Percentiles rank a stretch among this genome's conserved stretches.
These are phyloP conservation scores for Pyronema omphalodes DNA, from an alignment of 495 filamentous ascomycete genomes.

Conservation along the genomic window DNA sequence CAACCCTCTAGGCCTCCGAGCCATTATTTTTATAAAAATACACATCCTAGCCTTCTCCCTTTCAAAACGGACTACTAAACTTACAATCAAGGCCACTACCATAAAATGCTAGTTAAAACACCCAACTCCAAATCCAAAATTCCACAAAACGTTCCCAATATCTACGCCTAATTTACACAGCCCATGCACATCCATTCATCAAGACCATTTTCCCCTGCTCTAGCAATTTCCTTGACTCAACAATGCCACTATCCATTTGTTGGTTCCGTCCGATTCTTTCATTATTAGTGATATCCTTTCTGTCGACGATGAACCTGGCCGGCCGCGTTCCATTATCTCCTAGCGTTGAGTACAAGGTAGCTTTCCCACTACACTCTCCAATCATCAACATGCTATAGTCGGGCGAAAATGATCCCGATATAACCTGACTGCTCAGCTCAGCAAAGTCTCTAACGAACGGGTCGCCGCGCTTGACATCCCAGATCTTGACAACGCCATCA, in stretches of 20 bases:
- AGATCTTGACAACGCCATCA: constrained; percentile 70
- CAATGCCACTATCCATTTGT: constrained; percentile 2
- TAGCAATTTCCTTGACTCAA: constrained; percentile 7
- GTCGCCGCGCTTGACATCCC: constrained; percentile 53
- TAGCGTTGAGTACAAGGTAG: constrained; percentile 12
- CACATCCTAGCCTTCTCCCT: too few species aligned
- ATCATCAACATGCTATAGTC: constrained; percentile 15
- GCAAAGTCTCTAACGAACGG: constrained; percentile 44
- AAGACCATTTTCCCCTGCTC: constrained; percentile 6
- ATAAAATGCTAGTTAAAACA: too few species aligned
- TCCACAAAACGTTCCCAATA: neutral
- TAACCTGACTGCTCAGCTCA: constrained; percentile 32
- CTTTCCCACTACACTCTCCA: constrained; percentile 15
- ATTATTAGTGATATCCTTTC: constrained; percentile 3
- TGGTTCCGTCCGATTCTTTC: neutral
- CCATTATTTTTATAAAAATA: too few species aligned
- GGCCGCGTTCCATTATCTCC: constrained; percentile 5
- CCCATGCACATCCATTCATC: constrained; percentile 8
- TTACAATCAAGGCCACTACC: too few species aligned
- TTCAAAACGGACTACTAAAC: too few species aligned
- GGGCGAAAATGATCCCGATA: constrained; percentile 24
- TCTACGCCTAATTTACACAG: too few species aligned
- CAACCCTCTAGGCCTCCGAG: too few species aligned
- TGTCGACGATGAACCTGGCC: constrained; percentile 6
- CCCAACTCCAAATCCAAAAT: neutral